phyloP scores from a whole-genome alignment of 345 rosid genomes.

The Arabidopsis arenosa region DNA sequence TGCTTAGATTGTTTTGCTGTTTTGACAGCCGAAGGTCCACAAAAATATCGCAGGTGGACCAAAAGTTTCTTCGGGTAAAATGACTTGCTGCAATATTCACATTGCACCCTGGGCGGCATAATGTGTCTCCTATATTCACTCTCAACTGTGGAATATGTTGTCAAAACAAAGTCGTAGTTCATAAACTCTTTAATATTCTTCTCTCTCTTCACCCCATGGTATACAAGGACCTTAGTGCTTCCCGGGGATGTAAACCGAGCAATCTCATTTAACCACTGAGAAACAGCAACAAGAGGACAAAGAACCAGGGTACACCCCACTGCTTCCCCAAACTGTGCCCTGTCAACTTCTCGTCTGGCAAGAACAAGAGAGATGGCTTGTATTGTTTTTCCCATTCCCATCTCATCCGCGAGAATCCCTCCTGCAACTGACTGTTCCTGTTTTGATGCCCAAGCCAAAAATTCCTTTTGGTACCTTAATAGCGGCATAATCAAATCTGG shows the following conservation, averaged over 20 bases:
- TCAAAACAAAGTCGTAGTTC: constrained; percentile 82
- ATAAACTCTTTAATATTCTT: constrained; percentile 56
- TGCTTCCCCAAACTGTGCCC: constrained; percentile 31
- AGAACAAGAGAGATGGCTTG: constrained; percentile 97
- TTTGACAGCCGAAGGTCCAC: constrained; percentile 80
- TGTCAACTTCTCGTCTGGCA: constrained; percentile 59
- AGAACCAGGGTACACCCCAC: constrained; percentile 74
- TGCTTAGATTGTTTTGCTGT: constrained; percentile 89
- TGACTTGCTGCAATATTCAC: constrained; percentile 67
- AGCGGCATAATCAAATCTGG: constrained; percentile 71
- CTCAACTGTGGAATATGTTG: constrained; percentile 87
- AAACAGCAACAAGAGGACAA: constrained; percentile 93
- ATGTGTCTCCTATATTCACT: constrained; percentile 70
- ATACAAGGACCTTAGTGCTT: constrained; percentile 78
- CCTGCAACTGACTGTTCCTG: constrained; percentile 85
- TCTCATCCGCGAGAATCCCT: constrained; percentile 98
- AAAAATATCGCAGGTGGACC: constrained; percentile 66
- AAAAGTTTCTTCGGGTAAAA: constrained; percentile 56
- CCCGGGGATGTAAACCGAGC: constrained; percentile 72
- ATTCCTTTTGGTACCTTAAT: constrained; percentile 92
- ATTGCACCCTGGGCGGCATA: constrained; percentile 72
- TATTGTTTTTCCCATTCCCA: constrained; percentile 99
- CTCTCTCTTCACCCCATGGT: constrained; percentile 82
- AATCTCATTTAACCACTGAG: constrained; percentile 91
- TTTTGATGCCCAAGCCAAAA: constrained; percentile 90